phyloP scores from a whole-genome alignment of 2,329 filamentous ascomycete genomes.

The Mycosphaerelloides madeirae region DNA sequence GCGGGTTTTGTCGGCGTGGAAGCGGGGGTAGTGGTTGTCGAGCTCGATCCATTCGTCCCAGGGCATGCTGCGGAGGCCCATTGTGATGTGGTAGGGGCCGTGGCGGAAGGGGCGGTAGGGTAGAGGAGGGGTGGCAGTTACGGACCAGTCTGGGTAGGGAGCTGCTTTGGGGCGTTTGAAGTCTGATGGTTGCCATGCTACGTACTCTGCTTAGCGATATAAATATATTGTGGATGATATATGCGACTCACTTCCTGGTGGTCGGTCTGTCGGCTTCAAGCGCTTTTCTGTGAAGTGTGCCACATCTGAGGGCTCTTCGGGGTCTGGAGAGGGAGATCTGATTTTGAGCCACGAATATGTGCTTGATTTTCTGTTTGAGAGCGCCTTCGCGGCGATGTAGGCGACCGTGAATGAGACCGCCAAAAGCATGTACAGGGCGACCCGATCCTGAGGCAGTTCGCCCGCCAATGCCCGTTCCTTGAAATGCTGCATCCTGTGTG shows the following conservation, averaged over 20 bases:
- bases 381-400: neutral
- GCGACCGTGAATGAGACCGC: neutral
- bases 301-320: constrained; percentile 40
- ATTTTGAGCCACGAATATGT: constrained; percentile 7
- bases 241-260: constrained; percentile 43
- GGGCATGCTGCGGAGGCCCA: constrained; percentile 67
- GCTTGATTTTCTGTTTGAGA: neutral
- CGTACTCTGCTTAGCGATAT: constrained; percentile 4
- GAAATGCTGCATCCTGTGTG: neutral
- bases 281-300: constrained; percentile 20
- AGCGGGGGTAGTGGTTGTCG: constrained; percentile 71
- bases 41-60: constrained; percentile 79
- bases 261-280: constrained; percentile 36
- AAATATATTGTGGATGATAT: neutral
- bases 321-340: constrained; percentile 35
- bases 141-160: constrained; percentile 65
- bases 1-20: constrained; percentile 64
- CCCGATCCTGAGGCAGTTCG: neutral
- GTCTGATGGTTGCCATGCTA: constrained; percentile 53
- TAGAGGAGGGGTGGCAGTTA: constrained; percentile 64
- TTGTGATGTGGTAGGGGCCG: constrained; percentile 71
- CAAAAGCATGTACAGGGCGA: neutral
- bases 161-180: constrained; percentile 58
- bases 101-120: constrained; percentile 75
- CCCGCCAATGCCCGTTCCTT: neutral